phyloP scores from a whole-genome alignment of 192 early-diverging fungal genomes.

The Martensiomyces pterosporus region DNA sequence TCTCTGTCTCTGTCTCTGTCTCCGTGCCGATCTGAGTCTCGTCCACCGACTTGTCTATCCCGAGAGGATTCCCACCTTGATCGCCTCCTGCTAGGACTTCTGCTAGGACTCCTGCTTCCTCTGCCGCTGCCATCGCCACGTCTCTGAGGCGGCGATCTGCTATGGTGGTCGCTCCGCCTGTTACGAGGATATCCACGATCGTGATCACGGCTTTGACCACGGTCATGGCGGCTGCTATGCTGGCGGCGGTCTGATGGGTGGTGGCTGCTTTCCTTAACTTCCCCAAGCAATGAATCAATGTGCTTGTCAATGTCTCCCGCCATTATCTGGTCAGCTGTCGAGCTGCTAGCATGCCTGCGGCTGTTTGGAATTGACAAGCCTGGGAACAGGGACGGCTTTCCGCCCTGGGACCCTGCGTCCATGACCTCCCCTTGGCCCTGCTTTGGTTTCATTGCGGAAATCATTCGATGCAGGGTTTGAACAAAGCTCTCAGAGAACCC shows the following conservation, averaged over 20 bases:
- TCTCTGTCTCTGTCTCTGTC: slow-evolving; percentile 7
- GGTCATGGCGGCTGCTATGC: slow-evolving; percentile 8
- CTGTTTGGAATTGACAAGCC: slow-evolving; percentile 61
- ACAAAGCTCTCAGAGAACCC: slow-evolving; percentile 84
- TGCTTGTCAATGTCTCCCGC: slow-evolving; percentile 33
- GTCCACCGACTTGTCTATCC: not conserved
- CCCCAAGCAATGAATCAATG: slow-evolving; percentile 27
- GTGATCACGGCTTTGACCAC: slow-evolving; percentile 6
- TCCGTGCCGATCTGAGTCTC: not conserved
- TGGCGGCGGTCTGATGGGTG: too few relatives aligned
- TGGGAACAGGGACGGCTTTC: slow-evolving; percentile 68
- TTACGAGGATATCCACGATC: slow-evolving; percentile 10
- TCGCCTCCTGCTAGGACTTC: slow-evolving; percentile 13
- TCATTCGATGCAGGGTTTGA: slow-evolving; percentile 80
- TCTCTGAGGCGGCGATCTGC: slow-evolving; percentile 13
- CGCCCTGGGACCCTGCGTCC: slow-evolving; percentile 46
- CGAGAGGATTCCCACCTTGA: slow-evolving; percentile 16
- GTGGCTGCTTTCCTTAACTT: slow-evolving; percentile 3
- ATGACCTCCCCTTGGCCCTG: slow-evolving; percentile 15
- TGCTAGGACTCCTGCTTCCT: not conserved
- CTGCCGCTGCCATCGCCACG: slow-evolving; percentile 8
- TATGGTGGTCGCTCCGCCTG: slow-evolving; percentile 22
- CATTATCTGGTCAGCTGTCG: slow-evolving; percentile 21
- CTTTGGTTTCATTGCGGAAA: slow-evolving; percentile 76
- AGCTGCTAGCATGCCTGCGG: not conserved